phyloP scores from a whole-genome alignment of 768 basidiomycete genomes.

The Naganishia randhawae region DNA sequence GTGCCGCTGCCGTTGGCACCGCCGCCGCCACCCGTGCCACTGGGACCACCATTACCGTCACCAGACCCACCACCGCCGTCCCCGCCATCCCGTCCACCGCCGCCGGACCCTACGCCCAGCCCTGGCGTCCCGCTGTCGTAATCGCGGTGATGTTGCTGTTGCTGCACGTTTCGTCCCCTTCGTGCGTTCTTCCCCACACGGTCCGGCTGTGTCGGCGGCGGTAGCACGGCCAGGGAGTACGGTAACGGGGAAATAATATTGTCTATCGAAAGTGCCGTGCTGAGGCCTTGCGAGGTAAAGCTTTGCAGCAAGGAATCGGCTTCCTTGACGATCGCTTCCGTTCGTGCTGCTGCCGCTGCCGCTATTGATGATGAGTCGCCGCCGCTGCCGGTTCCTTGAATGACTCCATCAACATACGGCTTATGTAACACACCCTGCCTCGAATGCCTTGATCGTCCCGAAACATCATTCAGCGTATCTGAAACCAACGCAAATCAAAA shows the following conservation, averaged over 20 bases:
- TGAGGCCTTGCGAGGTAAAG: neutral
- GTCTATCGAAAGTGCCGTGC: conserved; percentile 36
- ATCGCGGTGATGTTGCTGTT: neutral
- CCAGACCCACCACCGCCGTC: neutral
- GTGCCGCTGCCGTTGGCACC: neutral
- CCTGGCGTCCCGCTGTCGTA: conserved; percentile 2
- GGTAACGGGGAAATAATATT: conserved; percentile 45
- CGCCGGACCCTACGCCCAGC: conserved; percentile 9
- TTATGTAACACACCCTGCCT: neutral
- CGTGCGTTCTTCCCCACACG: conserved; percentile 26
- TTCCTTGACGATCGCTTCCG: conserved; percentile 18
- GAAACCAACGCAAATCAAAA: neutral
- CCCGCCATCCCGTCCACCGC: neutral
- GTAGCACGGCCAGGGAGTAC: conserved; percentile 38
- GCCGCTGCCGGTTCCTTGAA: too few species aligned
- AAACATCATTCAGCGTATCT: conserved; percentile 16
- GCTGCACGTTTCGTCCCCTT: conserved; percentile 17
- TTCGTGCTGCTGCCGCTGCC: conserved; percentile 6
- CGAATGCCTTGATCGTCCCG: neutral
- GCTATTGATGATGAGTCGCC: neutral
- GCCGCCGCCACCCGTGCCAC: neutral
- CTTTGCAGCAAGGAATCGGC: conserved; percentile 27
- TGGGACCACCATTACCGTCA: neutral
- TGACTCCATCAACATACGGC: neutral
- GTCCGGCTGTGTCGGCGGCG: conserved; percentile 30